Evolutionary conservation across 2,329 filamentous ascomycete genomes (phyloP), one percentile per base, ranked within the genome.

Genomic region (Diaporthe ampelina): DNA sequence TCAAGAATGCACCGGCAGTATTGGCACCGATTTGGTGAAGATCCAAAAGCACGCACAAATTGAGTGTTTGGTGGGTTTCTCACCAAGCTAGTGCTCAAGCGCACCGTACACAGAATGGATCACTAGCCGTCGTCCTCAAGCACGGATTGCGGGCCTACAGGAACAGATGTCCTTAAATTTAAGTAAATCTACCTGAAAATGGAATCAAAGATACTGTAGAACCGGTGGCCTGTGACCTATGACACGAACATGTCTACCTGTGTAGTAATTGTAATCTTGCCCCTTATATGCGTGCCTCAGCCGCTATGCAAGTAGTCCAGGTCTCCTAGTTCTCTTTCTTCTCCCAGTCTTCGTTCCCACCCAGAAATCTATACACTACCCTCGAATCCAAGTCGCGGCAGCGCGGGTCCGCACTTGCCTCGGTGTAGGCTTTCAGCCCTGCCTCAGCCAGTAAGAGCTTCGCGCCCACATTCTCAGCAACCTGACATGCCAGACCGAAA

Each of bases 321-420:
- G 13, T 26, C 10, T 52, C 10, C 35, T 70, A 43, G 1, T 57
- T 26, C 52, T 40, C 29, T 24, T 68, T 54, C 45, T 73, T 71
- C 68, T 75, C 48, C 88, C 88, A 90, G 24, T 88, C 82, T 78
- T 90, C 88, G 40, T 84, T 79, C 0, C 88, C 88, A 3, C 88
- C 88, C 37, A 91, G 78, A 80, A 87, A 90, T 58, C 89, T 82
- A 82, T 88, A 91, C 3, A 91, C 86, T 24, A 91, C 88, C 72
- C 88, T 84, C 29, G 88, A 90, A 78, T 91, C 89, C 75, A 89
- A 79, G 74, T 88, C 88, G 73, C 81, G 85, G 81, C 88, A 91
- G 15, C 83, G 81, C 19, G 83, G 80, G 79, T 90, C 88, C 70
- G 85, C 84, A 70, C 85, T 86, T 3, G 89, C 88, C 13, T 82